Conservation (phyloP, 768 basidiomycete genomes). For the Boletus bicolor region DNA sequence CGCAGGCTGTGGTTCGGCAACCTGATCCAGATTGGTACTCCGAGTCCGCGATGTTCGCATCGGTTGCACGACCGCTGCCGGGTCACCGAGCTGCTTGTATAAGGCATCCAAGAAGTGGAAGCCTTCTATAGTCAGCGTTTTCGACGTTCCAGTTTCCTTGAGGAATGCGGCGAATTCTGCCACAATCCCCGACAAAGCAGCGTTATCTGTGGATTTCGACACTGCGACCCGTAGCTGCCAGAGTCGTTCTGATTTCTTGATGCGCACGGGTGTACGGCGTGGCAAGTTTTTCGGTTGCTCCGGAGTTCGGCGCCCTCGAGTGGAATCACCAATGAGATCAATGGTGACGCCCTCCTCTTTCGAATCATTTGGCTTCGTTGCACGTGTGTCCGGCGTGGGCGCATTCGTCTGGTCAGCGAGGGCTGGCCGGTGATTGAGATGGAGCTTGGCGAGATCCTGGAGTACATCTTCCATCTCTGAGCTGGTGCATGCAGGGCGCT, state of each 20-base stretch:
- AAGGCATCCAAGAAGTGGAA: slow-evolving; percentile 68
- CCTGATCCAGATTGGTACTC: slow-evolving; percentile 39
- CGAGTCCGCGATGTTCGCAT: slow-evolving; percentile 44
- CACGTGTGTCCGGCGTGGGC: slow-evolving; percentile 28
- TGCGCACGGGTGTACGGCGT: slow-evolving; percentile 32
- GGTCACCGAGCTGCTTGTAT: slow-evolving; percentile 68
- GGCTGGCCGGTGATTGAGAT: slow-evolving; percentile 49
- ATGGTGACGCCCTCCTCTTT: slow-evolving; percentile 35
- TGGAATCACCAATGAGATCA: slow-evolving; percentile 41
- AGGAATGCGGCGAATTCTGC: slow-evolving; percentile 60
- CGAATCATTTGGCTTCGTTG: slow-evolving; percentile 29
- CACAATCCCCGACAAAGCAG: slow-evolving; percentile 50
- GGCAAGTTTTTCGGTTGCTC: slow-evolving; percentile 18
- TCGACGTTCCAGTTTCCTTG: slow-evolving; percentile 59
- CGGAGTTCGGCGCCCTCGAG: slow-evolving; percentile 32
- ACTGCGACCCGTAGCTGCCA: slow-evolving; percentile 43
- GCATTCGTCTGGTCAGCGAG: slow-evolving; percentile 52
- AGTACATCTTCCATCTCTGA: slow-evolving; percentile 55
- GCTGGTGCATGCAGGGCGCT: slow-evolving; percentile 27
- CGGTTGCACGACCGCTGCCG: slow-evolving; percentile 55
- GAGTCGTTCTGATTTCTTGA: slow-evolving; percentile 48
- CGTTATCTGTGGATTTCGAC: slow-evolving; percentile 50
- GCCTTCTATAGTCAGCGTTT: slow-evolving; percentile 65
- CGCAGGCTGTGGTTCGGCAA: slow-evolving; percentile 42
- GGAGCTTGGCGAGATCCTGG: slow-evolving; percentile 55